Evolutionary conservation across 2,329 filamentous ascomycete species (phyloP), one percentile per base, ranked within the genome.

Genomic region (Cladophialophora carrionii): DNA sequence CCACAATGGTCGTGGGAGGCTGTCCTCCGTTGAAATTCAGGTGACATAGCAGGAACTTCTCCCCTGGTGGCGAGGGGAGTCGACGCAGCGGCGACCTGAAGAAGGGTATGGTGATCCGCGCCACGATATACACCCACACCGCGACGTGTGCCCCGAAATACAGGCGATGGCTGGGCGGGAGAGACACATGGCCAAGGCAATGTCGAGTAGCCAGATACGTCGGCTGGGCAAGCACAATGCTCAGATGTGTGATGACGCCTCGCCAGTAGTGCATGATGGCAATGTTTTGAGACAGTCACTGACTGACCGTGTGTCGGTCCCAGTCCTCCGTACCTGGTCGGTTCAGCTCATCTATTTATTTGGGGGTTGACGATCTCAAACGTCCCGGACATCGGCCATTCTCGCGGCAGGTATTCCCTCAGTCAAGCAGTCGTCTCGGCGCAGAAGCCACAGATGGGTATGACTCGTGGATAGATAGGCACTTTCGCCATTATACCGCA

Each of bases 41-140:
- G 34, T 65, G 62, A n/a, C 57, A 26, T 46, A 56, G 9, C 9
- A 57, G 26, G 10, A 61, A 52, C n/a, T 34, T 61, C 37, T 65
- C 62, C 17, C 41, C 51, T 48, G 57, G 46, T 5, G 62, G 62
- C n/a, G 49, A 55, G 29, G 62, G 62, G 12, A 65, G 29, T 7
- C 37, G 57, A 26, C 62, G 52, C 24, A 65, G 51, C 32, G 62
- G 62, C 17, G 49, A 55, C 4, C n/a, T 61, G 58, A 65, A 65
- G 62, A 55, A 61, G 1, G 57, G 57, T 4, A 61, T 41, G 17
- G 5, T 61, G 49, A 65, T 51, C 26, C 32, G 48, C 7, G 51
- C 24, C 1, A 43, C 57, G 29, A 54, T 43, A 7, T 57, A 65
- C 10, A 51, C 24, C 62, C 62, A 65, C 26, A 29, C 49, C n/a